These are phyloP conservation scores for Mortierella sp. DNA, from an alignment of 371 early-diverging fungal species.

Conservation along the genomic window DNA sequence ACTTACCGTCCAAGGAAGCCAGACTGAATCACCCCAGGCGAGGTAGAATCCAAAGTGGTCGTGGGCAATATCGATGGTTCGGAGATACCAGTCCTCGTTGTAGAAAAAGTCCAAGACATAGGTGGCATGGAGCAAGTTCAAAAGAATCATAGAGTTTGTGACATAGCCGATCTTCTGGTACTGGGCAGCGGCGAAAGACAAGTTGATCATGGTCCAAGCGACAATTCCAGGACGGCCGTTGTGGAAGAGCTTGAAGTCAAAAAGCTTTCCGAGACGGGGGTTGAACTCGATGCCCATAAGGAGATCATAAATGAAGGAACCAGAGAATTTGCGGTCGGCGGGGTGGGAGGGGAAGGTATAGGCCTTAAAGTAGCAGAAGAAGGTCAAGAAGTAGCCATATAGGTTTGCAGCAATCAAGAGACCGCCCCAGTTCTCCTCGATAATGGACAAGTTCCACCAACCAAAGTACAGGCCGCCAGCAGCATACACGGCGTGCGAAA, in stretches of 20 bases:
- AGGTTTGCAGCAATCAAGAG: conserved; percentile 80
- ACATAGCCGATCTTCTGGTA: conserved; percentile 77
- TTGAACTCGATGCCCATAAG: conserved; percentile 88
- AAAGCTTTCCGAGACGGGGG: conserved; percentile 78
- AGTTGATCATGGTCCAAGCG: conserved; percentile 85
- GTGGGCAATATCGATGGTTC: conserved; percentile 82
- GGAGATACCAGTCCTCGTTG: conserved; percentile 88
- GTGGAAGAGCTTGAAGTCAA: conserved; percentile 88
- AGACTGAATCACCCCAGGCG: conserved; percentile 86
- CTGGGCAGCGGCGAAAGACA: conserved; percentile 79
- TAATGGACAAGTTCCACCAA: conserved; percentile 71
- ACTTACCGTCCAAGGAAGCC: conserved; percentile 79
- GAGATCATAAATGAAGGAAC: conserved; percentile 72
- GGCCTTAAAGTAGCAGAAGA: conserved; percentile 81
- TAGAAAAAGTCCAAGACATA: conserved; percentile 87
- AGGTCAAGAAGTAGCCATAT: conserved; percentile 82
- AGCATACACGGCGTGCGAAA: conserved; percentile 79
- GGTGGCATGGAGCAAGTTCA: conserved; percentile 77
- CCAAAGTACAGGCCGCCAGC: conserved; percentile 68
- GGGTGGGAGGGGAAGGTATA: conserved; percentile 80
- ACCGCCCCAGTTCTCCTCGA: conserved; percentile 83
- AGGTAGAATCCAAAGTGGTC: conserved; percentile 87
- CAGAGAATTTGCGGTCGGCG: conserved; percentile 86
- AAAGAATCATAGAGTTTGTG: conserved; percentile 82
- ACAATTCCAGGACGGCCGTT: conserved; percentile 87